Evolutionary conservation across 257 asterid genomes (phyloP).

Genomic region (Fraxinus americana): DNA sequence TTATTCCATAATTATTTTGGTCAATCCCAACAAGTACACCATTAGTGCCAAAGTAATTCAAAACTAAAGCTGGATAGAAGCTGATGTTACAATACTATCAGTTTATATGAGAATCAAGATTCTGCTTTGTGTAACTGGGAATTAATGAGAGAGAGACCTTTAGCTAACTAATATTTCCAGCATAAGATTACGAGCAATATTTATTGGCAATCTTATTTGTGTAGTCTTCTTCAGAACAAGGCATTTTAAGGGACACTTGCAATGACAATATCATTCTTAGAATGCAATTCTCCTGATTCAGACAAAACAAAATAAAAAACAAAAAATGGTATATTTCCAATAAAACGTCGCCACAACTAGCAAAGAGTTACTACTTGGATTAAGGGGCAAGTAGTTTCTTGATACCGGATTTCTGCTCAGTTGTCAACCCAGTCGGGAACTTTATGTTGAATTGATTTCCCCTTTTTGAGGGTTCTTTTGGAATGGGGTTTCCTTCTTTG

Average conservation of each 20-base stretch:
- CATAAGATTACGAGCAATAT: conserved; percentile 7
- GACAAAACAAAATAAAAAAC: not conserved
- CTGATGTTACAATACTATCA: no score
- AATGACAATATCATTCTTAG: not conserved
- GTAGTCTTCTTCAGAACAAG: not conserved
- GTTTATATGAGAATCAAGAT: no score
- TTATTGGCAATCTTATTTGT: not conserved
- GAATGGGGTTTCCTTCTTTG: conserved; percentile 82
- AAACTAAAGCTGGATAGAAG: no score
- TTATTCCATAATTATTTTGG: no score
- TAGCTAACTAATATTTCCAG: not conserved
- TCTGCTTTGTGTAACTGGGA: no score
- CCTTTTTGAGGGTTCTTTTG: conserved; percentile 65
- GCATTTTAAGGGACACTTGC: not conserved
- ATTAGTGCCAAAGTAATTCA: no score
- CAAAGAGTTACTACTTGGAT: not conserved
- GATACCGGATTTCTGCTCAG: conserved; percentile 78
- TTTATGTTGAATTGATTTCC: conserved; percentile 70
- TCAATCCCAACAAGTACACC: no score
- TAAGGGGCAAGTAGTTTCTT: conserved; percentile 64
- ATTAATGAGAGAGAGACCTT: not conserved
- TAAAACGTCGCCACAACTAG: not conserved
- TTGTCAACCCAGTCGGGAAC: conserved; percentile 70
- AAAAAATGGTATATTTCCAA: not conserved
- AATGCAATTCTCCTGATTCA: not conserved